Evolutionary conservation across 352 stramenopile genomes (phyloP), one percentile per base, ranked within the genome.

Genomic region (Pythium plurisporium): DNA sequence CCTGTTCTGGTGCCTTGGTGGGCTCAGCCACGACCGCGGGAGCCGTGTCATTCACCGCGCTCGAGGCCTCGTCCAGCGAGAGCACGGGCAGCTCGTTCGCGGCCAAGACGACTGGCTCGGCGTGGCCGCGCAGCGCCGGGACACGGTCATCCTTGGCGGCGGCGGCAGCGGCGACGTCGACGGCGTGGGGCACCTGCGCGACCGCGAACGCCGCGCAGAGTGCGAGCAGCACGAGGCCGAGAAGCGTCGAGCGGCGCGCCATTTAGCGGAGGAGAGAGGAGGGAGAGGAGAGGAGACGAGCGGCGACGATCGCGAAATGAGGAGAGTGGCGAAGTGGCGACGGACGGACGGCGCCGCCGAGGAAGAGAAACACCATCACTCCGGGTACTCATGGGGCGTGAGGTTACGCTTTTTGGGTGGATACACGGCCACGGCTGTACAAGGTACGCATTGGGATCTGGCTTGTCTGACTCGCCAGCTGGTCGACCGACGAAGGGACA

Each of bases 21-120:
- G 49, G 49, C 49, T 15, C 29, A 0, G 37, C 17, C 6, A 47
- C 37, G 25, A n/a, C 37, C n/a, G 36, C 19, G 0, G n/a, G n/a
- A n/a, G 36, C 49, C 1, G 42, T 66, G 12, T 55, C 49, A 42
- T 60, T 65, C 10, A 23, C 10, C 10, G 19, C 51, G 29, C 37
- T 50, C 6, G 56, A 59, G 2, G 61, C 58, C 19, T 71, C 63
- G 42, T 78, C 59, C 5, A 66, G 48, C 19, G 74, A 36, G 25
- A 73, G 57, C n/a, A 34, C 26, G 11, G 50, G 50, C 38, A 58
- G 38, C 12, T 31, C 36, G 4, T 20, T 42, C 27, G 46, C 37
- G 47, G 40, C 34, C 31, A 60, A 36, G 36, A 56, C 52, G 22
- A 59, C 11, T 14, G 38, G 38, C n/a, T 44, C 19, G 38, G 19